These are phyloP conservation scores for Crotalaria pallida DNA, from an alignment of 306 rosid genomes.

Conservation along the genomic window DNA sequence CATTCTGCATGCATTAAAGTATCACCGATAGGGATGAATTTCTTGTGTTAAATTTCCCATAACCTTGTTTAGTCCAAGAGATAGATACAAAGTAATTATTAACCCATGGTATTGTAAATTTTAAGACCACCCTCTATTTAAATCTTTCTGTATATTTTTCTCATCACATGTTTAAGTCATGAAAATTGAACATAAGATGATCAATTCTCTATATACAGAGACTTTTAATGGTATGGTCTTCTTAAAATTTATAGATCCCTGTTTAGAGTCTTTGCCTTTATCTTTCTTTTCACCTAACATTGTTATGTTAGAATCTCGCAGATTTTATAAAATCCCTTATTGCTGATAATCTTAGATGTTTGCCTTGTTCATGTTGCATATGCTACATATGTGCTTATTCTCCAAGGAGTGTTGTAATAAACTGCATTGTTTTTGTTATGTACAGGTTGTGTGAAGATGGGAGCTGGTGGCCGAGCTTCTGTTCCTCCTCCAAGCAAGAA, in stretches of 20 bases:
- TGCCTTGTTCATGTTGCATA: not conserved
- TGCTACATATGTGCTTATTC: not conserved
- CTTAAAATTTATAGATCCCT: not conserved
- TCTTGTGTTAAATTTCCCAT: not conserved
- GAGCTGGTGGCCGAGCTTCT: constrained; percentile 87
- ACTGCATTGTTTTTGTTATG: not conserved
- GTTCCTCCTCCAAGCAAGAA: constrained; percentile 47
- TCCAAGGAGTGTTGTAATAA: not conserved
- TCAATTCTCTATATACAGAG: too few relatives aligned
- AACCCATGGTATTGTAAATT: not conserved
- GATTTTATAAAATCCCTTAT: not conserved
- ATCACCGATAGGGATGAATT: not conserved
- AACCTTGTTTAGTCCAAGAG: not conserved
- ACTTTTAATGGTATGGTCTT: not conserved
- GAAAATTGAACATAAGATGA: not conserved
- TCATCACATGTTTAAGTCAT: not conserved
- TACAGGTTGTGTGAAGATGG: constrained; percentile 62
- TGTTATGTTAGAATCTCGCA: not conserved
- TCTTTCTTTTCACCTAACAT: not conserved
- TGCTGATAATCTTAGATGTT: constrained; percentile 3
- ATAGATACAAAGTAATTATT: not conserved
- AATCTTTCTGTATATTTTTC: not conserved
- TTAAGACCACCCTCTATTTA: not conserved
- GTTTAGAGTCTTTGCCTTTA: not conserved
- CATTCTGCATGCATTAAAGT: not conserved